Percentiles rank a stretch among this genome's conserved stretches.
phyloP scores from a whole-genome alignment of 2,329 filamentous ascomycete species.

The Lanzia echinophila region DNA sequence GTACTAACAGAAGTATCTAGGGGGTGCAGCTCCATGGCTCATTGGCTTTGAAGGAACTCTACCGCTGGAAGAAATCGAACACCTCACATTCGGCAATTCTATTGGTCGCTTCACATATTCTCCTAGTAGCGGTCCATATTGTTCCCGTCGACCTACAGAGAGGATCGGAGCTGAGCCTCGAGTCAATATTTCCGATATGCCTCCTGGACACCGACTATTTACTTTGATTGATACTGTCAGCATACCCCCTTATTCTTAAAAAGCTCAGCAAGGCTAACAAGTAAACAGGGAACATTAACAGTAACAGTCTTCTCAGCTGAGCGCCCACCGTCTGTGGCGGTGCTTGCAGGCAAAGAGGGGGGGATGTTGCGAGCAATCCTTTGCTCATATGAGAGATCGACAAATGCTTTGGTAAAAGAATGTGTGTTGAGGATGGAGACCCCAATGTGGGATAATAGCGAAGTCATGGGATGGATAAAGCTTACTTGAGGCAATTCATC shows the following conservation, averaged over 20 bases:
- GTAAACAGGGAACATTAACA: constrained; percentile 11
- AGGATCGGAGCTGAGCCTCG: constrained; percentile 22
- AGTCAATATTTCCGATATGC: constrained; percentile 9
- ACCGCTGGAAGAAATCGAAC: constrained; percentile 6
- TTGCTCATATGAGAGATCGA: constrained; percentile 19
- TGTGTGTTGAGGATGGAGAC: constrained; percentile 19
- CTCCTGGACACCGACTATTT: constrained; percentile 10
- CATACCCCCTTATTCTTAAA: too few species aligned
- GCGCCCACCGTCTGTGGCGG: constrained; percentile 29
- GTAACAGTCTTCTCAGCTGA: constrained; percentile 31
- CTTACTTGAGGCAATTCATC: constrained; percentile 7
- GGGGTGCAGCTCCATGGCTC: constrained; percentile 9
- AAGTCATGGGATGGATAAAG: constrained; percentile 6
- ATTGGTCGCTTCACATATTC: constrained; percentile 15
- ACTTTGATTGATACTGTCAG: constrained; percentile 29
- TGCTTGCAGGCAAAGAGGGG: constrained; percentile 30
- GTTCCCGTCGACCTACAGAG: constrained; percentile 7
- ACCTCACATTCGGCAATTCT: constrained; percentile 16
- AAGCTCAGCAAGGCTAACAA: not conserved
- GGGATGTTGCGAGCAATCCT: constrained; percentile 31
- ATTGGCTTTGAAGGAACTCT: constrained; percentile 19
- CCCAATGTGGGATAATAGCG: constrained; percentile 8
- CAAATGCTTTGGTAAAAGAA: constrained; percentile 14
- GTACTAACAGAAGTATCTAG: not conserved
- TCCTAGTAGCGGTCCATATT: constrained; percentile 8